Percentiles rank a stretch among this genome's conserved stretches.
Evolutionary conservation across 176 grass and related monocot genomes (phyloP).

Genomic region (Juncus effusus): DNA sequence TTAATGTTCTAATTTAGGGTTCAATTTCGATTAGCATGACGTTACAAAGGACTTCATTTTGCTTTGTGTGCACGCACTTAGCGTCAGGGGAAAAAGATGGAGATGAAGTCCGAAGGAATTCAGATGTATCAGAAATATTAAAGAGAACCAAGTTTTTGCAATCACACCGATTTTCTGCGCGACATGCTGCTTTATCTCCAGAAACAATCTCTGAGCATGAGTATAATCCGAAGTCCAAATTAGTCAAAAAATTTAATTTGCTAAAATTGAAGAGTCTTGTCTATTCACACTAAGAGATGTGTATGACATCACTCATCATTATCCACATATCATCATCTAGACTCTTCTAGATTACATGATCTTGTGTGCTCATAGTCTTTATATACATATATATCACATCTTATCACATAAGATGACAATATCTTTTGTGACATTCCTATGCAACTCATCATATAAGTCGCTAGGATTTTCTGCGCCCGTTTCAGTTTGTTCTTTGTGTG

Average conservation of each 20-base stretch:
- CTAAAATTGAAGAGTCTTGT: not conserved
- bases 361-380: no score
- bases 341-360: no score
- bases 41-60: slow-evolving; percentile 47
- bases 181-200: slow-evolving; percentile 11
- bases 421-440: no score
- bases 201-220: slow-evolving; percentile 88
- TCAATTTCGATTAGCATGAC: slow-evolving; percentile 87
- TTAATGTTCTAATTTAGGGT: slow-evolving; percentile 31
- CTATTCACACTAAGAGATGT: no score
- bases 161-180: not conserved
- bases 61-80: slow-evolving; percentile 91
- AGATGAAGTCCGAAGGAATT: slow-evolving; percentile 71
- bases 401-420: no score
- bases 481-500: no score
- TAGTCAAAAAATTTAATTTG: not conserved
- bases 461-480: no score
- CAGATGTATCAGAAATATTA: slow-evolving; percentile 68
- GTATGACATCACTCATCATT: no score
- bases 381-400: no score
- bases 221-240: slow-evolving; percentile 23
- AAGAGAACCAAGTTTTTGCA: slow-evolving; percentile 59
- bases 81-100: slow-evolving; percentile 88
- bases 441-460: no score
- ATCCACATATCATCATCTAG: no score